These are phyloP conservation scores for Solanum stenotomum DNA, from an alignment of 257 asterid species.

Conservation along the genomic window DNA sequence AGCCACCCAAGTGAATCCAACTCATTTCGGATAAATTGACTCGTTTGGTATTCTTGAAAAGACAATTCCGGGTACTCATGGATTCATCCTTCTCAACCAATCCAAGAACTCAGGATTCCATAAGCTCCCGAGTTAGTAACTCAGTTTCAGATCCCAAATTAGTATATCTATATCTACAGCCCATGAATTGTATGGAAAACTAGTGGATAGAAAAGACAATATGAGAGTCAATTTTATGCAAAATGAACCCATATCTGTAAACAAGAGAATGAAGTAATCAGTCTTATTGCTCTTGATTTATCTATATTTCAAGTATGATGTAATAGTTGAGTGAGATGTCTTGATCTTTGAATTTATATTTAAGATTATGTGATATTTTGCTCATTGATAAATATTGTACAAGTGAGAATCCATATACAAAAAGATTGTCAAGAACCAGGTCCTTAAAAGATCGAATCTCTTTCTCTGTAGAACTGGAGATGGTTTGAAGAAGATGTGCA, in stretches of 20 bases:
- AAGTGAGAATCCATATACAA: too few relatives aligned
- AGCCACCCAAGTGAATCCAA: slow-evolving; percentile 69
- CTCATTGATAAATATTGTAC: too few relatives aligned
- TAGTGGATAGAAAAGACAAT: background rate
- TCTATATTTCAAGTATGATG: too few relatives aligned
- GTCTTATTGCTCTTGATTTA: background rate
- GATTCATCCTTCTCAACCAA: slow-evolving; percentile 60
- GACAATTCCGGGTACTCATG: slow-evolving; percentile 76
- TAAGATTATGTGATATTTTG: too few relatives aligned
- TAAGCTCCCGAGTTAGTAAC: slow-evolving; percentile 24
- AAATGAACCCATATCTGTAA: background rate
- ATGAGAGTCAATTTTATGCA: slow-evolving; percentile 24
- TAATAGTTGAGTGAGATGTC: too few relatives aligned
- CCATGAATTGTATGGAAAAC: slow-evolving; percentile 4
- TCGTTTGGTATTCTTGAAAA: slow-evolving; percentile 61
- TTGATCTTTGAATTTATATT: too few relatives aligned
- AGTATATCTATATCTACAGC: slow-evolving; percentile 8
- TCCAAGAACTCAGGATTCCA: slow-evolving; percentile 40
- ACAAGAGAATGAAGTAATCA: background rate
- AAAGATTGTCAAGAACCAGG: too few relatives aligned
- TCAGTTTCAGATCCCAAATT: slow-evolving; percentile 10
- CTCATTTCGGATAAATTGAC: slow-evolving; percentile 65
- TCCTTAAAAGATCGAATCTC: background rate
- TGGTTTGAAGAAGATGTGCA: background rate
- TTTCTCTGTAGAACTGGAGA: too few relatives aligned